phyloP scores from a whole-genome alignment of 2,329 filamentous ascomycete genomes.

The Geosmithia putterillii region DNA sequence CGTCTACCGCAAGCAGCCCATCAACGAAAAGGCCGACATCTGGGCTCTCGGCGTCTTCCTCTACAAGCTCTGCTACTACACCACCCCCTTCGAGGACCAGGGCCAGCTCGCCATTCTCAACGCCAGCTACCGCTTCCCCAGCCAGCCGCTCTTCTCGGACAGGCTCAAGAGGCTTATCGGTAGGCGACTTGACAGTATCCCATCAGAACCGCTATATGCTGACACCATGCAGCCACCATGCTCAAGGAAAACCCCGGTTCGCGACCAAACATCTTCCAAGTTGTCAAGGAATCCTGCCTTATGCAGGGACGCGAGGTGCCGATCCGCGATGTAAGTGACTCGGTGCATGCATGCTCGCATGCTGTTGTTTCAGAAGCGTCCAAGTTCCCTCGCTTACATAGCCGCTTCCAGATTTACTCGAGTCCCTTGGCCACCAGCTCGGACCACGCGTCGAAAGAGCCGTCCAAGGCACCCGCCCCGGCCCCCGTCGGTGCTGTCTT shows the following conservation, averaged over 20 bases:
- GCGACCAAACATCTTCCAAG: constrained; percentile 89
- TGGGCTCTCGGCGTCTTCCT: constrained; percentile 92
- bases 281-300: constrained; percentile 70
- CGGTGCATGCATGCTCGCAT: too few relatives aligned
- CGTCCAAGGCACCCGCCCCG: constrained; percentile 22
- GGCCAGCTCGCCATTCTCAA: constrained; percentile 96
- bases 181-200: constrained; percentile 19
- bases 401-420: constrained; percentile 66
- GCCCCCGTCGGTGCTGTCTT: constrained; percentile 69
- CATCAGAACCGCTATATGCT: constrained; percentile 6
- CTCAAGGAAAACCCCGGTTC: constrained; percentile 66
- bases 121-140: constrained; percentile 84
- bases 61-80: constrained; percentile 99
- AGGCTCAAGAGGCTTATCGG: constrained; percentile 82
- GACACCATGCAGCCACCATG: constrained; percentile 58
- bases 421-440: constrained; percentile 28
- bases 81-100: constrained; percentile 94
- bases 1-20: constrained; percentile 89
- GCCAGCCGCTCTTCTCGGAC: constrained; percentile 81
- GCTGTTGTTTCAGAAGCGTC: too few relatives aligned
- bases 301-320: constrained; percentile 84
- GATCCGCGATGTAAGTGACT: constrained; percentile 66
- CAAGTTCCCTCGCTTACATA: too few relatives aligned
- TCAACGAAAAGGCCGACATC: constrained; percentile 97
- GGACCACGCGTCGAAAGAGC: neutral